phyloP scores from a whole-genome alignment of 306 rosid genomes.

The Trifolium repens region DNA sequence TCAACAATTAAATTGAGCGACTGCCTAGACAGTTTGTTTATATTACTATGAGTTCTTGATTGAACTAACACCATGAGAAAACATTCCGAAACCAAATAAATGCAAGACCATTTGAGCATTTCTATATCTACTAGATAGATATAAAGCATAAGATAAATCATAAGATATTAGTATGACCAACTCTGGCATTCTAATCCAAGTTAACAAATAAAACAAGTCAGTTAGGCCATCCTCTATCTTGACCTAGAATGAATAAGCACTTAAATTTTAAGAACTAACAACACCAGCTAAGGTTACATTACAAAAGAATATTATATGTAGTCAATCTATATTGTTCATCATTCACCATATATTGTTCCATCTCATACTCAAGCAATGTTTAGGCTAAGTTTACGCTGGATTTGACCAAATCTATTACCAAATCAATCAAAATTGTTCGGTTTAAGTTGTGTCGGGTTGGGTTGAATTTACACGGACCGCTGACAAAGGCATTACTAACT shows the following conservation, averaged over 20 bases:
- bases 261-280: background rate
- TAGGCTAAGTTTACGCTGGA: background rate
- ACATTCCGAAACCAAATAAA: too few species aligned
- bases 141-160: background rate
- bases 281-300: background rate
- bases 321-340: too few species aligned
- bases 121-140: background rate
- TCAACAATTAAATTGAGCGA: too few species aligned
- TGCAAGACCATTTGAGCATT: background rate
- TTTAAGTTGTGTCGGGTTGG: background rate
- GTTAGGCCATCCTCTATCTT: background rate
- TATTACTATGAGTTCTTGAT: background rate
- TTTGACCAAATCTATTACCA: background rate
- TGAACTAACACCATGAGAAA: background rate
- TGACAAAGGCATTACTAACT: background rate
- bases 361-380: background rate
- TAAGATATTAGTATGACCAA: background rate
- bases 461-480: background rate
- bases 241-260: background rate
- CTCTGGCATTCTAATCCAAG: background rate
- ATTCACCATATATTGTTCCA: too few species aligned
- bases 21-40: too few species aligned
- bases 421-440: background rate
- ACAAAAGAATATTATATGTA: too few species aligned
- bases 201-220: background rate